Evolutionary conservation across 495 filamentous ascomycete species (phyloP), one percentile per base, ranked within the genome.

Genomic region (Penicillium paxilli): DNA sequence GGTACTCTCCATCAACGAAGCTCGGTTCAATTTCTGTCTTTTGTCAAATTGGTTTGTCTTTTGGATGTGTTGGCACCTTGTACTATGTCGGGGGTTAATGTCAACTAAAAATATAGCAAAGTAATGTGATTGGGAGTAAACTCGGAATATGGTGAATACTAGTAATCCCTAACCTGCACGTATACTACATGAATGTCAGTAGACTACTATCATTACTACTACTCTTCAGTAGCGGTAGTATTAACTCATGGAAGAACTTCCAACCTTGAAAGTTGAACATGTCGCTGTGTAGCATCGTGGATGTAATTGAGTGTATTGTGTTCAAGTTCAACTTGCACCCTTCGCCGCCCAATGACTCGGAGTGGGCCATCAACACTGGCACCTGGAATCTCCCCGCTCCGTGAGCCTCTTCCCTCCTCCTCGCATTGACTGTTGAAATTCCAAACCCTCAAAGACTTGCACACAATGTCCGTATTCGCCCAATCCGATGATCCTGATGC

Each of bases 401-500:
- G 19, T 14, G 7, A 2, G 21, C 40, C 40, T 22, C 40, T 23
- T 14, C 40, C 20, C 21, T 21, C 33, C 14, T 8, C 17, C 21
- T 38, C 16, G 35, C 35, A 16, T 38, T 38, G n/a, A 19, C 40
- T 0, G 23, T 9, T n/a, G 14, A 21, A 21, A 42, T 12, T 9
- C 30, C n/a, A 19, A 32, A 7, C 30, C 8, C 22, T 17, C 10
- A 46, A 2, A 20, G 10, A 11, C 10, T 25, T 16, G 7, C 22
- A 20, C 51, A 67, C 6, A 20, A 67, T 67, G 64, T 67, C 64
- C 5, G 59, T 62, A 21, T 67, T 67, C 19, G 57, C 61, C 14
- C 33, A 52, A 46, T 46, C 49, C 25, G 59, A 60, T 24, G 64
- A 65, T 28, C 41, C 47, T 19, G 62, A 67, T 16, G 42, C 26